A percentile compares a stretch with the other conserved stretches of the same genome.
phyloP scores from a whole-genome alignment of 139 green algal genomes.

The Chlorella sp. region DNA sequence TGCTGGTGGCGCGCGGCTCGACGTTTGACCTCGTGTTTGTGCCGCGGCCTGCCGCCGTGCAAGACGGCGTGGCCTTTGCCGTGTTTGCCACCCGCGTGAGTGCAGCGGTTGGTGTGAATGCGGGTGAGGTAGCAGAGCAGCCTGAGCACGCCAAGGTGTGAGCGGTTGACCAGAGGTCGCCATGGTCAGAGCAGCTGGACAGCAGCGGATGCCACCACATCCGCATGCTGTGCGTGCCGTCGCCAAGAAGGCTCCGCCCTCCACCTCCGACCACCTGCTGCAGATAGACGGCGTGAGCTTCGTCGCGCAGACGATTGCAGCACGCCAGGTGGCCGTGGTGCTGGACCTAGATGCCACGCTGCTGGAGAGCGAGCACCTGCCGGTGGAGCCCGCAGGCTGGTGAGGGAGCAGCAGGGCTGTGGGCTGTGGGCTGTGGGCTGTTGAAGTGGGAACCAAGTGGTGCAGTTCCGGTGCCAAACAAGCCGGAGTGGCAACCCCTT shows the following conservation, averaged over 20 bases:
- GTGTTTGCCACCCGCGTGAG: not conserved
- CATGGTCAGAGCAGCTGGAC: too few species aligned
- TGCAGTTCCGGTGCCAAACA: too few species aligned
- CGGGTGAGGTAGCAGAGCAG: too few species aligned
- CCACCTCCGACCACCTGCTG: not conserved
- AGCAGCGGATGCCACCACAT: too few species aligned
- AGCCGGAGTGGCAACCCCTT: too few species aligned
- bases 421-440: too few species aligned
- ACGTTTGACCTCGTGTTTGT: slow-evolving; percentile 26
- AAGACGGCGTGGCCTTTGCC: not conserved
- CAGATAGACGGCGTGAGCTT: slow-evolving; percentile 12
- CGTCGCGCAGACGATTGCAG: not conserved
- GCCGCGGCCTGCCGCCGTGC: not conserved
- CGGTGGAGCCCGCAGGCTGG: slow-evolving; percentile 1
- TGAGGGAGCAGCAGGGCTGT: not conserved
- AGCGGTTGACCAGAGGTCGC: too few species aligned
- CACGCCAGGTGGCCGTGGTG: slow-evolving; percentile 10
- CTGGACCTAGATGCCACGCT: slow-evolving; percentile 28
- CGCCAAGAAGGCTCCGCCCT: too few species aligned
- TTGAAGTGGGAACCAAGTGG: too few species aligned
- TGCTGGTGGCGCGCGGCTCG: not conserved
- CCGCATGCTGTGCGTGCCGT: too few species aligned
- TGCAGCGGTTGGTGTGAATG: too few species aligned
- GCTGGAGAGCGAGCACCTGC: slow-evolving; percentile 31
- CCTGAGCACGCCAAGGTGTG: too few species aligned